These are phyloP conservation scores for Fraxinus paxiana DNA, from an alignment of 305 asterid species.

Conservation along the genomic window DNA sequence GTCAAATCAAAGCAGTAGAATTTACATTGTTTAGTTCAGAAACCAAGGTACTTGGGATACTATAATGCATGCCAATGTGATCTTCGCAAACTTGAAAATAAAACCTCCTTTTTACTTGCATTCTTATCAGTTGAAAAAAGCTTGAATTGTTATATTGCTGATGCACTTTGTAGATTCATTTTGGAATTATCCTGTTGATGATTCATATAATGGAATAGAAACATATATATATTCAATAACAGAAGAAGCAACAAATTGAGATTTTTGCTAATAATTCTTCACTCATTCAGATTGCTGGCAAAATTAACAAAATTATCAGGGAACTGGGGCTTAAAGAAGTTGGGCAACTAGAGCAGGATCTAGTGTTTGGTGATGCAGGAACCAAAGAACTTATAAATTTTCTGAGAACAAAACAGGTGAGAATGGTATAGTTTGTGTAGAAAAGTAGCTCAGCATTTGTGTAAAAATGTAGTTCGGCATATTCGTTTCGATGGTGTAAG, in stretches of 20 bases:
- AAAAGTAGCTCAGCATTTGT: slow-evolving; percentile 12
- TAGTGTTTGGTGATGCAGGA: slow-evolving; percentile 98
- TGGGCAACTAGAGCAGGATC: slow-evolving; percentile 94
- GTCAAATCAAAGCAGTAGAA: background rate
- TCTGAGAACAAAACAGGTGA: slow-evolving; percentile 71
- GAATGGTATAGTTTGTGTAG: slow-evolving; percentile 17
- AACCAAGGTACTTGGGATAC: background rate
- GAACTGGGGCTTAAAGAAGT: slow-evolving; percentile 84
- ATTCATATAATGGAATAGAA: background rate
- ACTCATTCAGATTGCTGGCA: slow-evolving; percentile 73
- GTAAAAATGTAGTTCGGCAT: slow-evolving; percentile 15
- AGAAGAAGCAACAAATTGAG: background rate
- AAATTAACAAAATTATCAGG: slow-evolving; percentile 70
- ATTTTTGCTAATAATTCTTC: slow-evolving; percentile 16
- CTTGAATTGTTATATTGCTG: background rate
- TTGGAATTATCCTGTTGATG: background rate
- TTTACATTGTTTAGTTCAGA: background rate
- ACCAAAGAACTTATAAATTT: slow-evolving; percentile 86
- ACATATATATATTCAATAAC: background rate
- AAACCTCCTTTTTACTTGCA: background rate
- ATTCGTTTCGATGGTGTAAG: slow-evolving; percentile 9
- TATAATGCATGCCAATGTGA: background rate
- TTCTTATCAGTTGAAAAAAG: background rate
- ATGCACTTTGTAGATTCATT: background rate
- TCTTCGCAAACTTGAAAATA: background rate